Percentiles rank a stretch among this genome's conserved stretches.
Evolutionary conservation across 208 protist species (phyloP).

Genomic region (Vickermania spadyakhi): DNA sequence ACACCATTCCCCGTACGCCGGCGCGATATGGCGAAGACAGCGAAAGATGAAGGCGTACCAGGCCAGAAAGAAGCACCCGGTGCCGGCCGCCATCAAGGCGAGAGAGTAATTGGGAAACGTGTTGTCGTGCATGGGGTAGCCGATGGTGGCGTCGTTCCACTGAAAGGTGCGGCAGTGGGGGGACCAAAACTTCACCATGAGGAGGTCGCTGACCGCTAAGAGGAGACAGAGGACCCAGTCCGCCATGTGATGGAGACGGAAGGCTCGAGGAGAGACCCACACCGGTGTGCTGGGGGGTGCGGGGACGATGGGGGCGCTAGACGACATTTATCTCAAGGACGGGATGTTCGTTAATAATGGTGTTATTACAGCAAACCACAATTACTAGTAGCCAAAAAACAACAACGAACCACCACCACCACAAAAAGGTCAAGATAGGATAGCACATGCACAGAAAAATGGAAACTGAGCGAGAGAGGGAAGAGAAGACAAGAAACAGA

Average conservation of each 20-base stretch:
- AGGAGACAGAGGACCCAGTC: conserved; percentile 29
- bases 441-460: too few relatives aligned
- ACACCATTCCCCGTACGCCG: conserved; percentile 12
- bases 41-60: conserved; percentile 25
- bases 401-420: too few relatives aligned
- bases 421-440: too few relatives aligned
- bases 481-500: too few relatives aligned
- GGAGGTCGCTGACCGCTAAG: conserved; percentile 9
- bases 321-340: too few relatives aligned
- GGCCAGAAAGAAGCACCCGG: conserved; percentile 21
- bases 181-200: conserved; percentile 1
- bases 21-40: conserved; percentile 14
- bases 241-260: neutral
- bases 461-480: too few relatives aligned
- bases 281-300: too few relatives aligned
- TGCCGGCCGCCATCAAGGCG: conserved; percentile 21
- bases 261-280: neutral
- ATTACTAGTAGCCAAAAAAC: too few relatives aligned
- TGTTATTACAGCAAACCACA: too few relatives aligned
- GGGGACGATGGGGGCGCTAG: too few relatives aligned
- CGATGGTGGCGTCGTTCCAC: conserved; percentile 64
- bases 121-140: conserved; percentile 26
- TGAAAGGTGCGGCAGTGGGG: conserved; percentile 33
- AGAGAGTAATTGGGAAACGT: conserved; percentile 64
- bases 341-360: too few relatives aligned